Percentiles rank a stretch among this genome's conserved stretches.
Conservation (phyloP, 2,329 filamentous ascomycete species). For the Sclerotinia sclerotiorum region DNA sequence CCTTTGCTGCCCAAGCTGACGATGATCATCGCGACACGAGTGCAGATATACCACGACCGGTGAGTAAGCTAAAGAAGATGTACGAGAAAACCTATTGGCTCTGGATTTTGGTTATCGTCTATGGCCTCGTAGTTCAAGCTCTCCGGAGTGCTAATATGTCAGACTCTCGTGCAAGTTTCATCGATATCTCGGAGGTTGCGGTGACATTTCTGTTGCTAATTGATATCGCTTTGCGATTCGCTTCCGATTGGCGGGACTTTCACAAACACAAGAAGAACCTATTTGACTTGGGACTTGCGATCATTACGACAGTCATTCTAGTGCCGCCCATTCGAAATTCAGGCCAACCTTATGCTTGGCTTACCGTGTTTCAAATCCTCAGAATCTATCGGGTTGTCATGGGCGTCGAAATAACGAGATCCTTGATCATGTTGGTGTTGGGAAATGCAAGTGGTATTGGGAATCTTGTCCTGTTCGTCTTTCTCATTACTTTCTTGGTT, state of each 20-base stretch:
- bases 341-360: conserved; percentile 75
- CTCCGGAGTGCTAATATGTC: conserved; percentile 77
- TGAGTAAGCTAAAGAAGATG: conserved; percentile 60
- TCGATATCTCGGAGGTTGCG: conserved; percentile 69
- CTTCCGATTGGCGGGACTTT: conserved; percentile 78
- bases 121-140: conserved; percentile 76
- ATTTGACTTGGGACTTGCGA: conserved; percentile 75
- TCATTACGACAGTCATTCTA: conserved; percentile 82
- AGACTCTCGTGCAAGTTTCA: conserved; percentile 57
- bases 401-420: conserved; percentile 81
- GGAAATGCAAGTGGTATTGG: conserved; percentile 89
- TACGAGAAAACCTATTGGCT: conserved; percentile 73
- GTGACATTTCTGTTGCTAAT: conserved; percentile 76
- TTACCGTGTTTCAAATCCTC: conserved; percentile 90
- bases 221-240: conserved; percentile 80
- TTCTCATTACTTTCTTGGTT: conserved; percentile 89
- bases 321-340: conserved; percentile 76
- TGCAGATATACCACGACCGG: conserved; percentile 44
- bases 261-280: conserved; percentile 72
- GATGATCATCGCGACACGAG: conserved; percentile 42
- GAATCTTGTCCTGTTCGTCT: conserved; percentile 95
- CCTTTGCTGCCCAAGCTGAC: conserved; percentile 78
- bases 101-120: conserved; percentile 79
- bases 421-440: conserved; percentile 83
- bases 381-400: conserved; percentile 90